Percentiles rank a stretch among this genome's conserved stretches.
Conservation (phyloP, 768 basidiomycete species). For the Termitomyces eurrhizus region DNA sequence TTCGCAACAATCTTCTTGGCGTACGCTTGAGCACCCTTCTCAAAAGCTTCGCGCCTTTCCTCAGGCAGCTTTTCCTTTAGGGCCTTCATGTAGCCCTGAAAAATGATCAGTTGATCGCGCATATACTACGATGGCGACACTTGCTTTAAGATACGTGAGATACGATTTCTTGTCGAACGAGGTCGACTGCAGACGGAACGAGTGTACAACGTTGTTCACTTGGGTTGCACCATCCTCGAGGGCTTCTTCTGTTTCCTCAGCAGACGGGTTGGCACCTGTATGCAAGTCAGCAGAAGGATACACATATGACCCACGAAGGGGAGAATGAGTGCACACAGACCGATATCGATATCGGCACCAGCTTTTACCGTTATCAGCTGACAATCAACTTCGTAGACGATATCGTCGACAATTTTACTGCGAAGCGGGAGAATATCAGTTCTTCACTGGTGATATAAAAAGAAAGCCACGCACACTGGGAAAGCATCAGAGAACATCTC, state of each 20-base stretch:
- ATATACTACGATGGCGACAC: slow-evolving; percentile 4
- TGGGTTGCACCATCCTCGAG: slow-evolving; percentile 71
- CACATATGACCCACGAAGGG: background rate
- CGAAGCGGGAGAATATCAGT: slow-evolving; percentile 8
- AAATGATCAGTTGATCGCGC: background rate
- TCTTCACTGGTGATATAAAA: background rate
- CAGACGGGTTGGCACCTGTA: slow-evolving; percentile 88
- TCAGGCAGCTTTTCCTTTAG: slow-evolving; percentile 65
- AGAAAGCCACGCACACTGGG: slow-evolving; percentile 54
- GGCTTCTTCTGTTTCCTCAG: slow-evolving; percentile 79
- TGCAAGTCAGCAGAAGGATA: background rate
- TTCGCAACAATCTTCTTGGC: slow-evolving; percentile 88
- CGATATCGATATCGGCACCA: slow-evolving; percentile 86
- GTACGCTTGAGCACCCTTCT: slow-evolving; percentile 70
- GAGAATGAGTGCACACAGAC: slow-evolving; percentile 33
- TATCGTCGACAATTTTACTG: slow-evolving; percentile 75
- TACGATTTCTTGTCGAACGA: slow-evolving; percentile 90
- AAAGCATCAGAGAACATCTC: slow-evolving; percentile 97
- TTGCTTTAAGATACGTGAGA: slow-evolving; percentile 77
- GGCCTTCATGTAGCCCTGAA: slow-evolving; percentile 91
- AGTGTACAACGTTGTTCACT: slow-evolving; percentile 90
- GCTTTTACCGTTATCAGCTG: slow-evolving; percentile 60
- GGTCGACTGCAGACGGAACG: slow-evolving; percentile 84
- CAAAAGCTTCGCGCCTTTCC: slow-evolving; percentile 68
- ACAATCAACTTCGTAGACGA: slow-evolving; percentile 89